phyloP scores from a whole-genome alignment of 2,329 filamentous ascomycete species.

The Epichloe sp. region DNA sequence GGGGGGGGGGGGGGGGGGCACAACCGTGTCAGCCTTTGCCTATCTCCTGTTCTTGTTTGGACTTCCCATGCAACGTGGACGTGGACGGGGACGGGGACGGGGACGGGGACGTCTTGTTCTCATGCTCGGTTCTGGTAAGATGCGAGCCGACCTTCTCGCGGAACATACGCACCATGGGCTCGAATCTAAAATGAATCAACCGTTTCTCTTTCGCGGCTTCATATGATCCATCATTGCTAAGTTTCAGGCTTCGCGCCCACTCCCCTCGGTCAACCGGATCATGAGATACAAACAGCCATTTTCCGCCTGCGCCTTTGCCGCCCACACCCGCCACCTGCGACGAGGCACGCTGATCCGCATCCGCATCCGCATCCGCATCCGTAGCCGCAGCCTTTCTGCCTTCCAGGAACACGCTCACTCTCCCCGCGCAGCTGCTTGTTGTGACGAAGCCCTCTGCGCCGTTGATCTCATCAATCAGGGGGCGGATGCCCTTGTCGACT shows the following conservation, averaged over 20 bases:
- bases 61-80: too few species aligned
- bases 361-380: background rate
- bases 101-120: too few species aligned
- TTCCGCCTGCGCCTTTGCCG: conserved; percentile 73
- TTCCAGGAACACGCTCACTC: conserved; percentile 80
- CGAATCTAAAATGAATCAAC: conserved; percentile 78
- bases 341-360: conserved; percentile 5
- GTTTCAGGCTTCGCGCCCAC: conserved; percentile 18
- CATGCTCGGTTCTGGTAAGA: background rate
- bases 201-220: conserved; percentile 20
- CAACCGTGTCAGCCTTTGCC: conserved; percentile 21
- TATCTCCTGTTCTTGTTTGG: conserved; percentile 62
- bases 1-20: background rate
- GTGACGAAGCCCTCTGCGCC: conserved; percentile 62
- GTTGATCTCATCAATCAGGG: conserved; percentile 72
- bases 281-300: conserved; percentile 84
- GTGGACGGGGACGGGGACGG: too few species aligned
- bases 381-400: conserved; percentile 38
- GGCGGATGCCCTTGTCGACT: conserved; percentile 65
- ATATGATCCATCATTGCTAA: conserved; percentile 8
- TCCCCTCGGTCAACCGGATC: conserved; percentile 34
- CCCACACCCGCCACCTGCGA: conserved; percentile 47
- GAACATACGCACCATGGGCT: conserved; percentile 72
- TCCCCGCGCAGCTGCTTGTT: conserved; percentile 83
- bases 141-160: too few species aligned